Evolutionary conservation across 163 green algal species (phyloP).

Genomic region (Scenedesmus sp.): DNA sequence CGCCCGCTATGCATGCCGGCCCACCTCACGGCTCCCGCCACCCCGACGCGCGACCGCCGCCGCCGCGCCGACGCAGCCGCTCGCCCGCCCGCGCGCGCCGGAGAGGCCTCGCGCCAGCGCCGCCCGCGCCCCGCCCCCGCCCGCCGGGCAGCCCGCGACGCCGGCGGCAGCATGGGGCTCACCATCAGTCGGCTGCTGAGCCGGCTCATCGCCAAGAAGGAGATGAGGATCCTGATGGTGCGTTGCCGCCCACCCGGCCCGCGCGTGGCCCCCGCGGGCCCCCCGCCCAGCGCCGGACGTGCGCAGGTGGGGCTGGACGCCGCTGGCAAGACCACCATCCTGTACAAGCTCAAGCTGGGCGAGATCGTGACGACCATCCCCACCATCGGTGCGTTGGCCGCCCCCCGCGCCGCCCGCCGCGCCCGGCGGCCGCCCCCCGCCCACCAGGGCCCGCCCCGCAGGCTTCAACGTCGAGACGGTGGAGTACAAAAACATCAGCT

Average conservation of each 20-base stretch:
- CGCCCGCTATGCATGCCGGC: too few species aligned
- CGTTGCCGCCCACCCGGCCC: background rate
- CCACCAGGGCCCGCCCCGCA: constrained; percentile 56
- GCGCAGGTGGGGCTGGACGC: constrained; percentile 88
- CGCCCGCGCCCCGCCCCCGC: too few species aligned
- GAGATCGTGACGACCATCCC: constrained; percentile 99
- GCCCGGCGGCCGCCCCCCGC: background rate
- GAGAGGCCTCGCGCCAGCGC: too few species aligned
- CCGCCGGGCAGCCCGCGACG: too few species aligned
- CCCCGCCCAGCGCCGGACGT: background rate
- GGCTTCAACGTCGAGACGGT: constrained; percentile 99
- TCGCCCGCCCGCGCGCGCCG: too few species aligned
- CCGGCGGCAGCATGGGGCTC: constrained; percentile 86
- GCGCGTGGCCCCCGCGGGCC: background rate
- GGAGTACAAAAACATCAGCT: constrained; percentile 99
- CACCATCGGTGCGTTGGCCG: constrained; percentile 87
- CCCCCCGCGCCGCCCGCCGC: constrained; percentile 29
- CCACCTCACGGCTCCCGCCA: too few species aligned
- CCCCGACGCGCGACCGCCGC: too few species aligned
- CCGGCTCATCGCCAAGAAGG: constrained; percentile 95
- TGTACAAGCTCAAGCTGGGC: constrained; percentile 99
- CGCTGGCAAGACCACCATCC: constrained; percentile 98
- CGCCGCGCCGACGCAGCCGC: too few species aligned
- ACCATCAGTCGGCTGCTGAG: constrained; percentile 94
- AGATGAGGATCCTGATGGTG: constrained; percentile 99